phyloP scores from a whole-genome alignment of 2,329 filamentous ascomycete species.

The Fusarium hostae region DNA sequence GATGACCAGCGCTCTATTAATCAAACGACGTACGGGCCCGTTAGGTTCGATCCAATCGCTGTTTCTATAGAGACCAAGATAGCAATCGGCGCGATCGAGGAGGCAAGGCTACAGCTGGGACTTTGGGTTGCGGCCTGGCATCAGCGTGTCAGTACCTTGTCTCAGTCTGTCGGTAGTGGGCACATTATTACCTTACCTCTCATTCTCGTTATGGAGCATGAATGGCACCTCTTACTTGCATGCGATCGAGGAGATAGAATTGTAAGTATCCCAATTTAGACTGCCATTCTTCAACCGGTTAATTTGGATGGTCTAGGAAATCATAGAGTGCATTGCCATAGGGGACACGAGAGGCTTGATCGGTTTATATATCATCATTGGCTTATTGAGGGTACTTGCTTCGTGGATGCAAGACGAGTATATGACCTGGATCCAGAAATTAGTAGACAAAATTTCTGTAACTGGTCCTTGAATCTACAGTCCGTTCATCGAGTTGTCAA shows the following conservation, averaged over 20 bases:
- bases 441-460: no score
- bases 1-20: background rate
- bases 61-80: background rate
- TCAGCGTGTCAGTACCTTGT: background rate
- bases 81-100: background rate
- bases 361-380: background rate
- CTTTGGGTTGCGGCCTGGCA: background rate
- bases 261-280: background rate
- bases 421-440: background rate
- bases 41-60: background rate
- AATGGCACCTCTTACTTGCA: slow-evolving; percentile 18
- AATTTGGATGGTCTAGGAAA: background rate
- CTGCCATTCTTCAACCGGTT: background rate
- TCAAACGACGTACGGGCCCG: background rate
- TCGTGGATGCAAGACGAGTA: background rate
- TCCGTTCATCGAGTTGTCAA: no score
- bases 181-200: slow-evolving; percentile 13
- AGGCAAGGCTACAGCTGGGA: slow-evolving; percentile 3
- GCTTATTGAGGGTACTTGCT: background rate
- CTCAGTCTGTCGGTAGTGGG: background rate
- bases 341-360: background rate
- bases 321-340: background rate
- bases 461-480: no score
- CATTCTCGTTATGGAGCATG: slow-evolving; percentile 12
- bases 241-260: slow-evolving; percentile 7